Conservation (phyloP, 108 stramenopile genomes). For the Pseudonitzschia multiseries region DNA sequence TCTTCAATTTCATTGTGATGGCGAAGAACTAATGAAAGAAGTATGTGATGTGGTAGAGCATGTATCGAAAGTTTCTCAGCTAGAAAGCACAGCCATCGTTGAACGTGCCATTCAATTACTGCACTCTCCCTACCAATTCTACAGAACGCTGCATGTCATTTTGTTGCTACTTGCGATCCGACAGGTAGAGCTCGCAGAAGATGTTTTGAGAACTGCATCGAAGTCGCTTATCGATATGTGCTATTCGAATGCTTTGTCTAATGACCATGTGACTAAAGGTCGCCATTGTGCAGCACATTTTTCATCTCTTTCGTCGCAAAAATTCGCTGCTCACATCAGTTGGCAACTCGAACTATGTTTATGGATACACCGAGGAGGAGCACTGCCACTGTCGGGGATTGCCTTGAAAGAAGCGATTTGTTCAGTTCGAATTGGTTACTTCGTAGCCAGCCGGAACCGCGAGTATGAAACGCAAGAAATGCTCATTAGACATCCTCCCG, state of each 20-base stretch:
- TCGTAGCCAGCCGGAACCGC: constrained; percentile 67
- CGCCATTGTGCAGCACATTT: constrained; percentile 36
- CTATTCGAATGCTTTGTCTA: constrained; percentile 50
- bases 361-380: constrained; percentile 82
- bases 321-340: constrained; percentile 47
- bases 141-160: constrained; percentile 57
- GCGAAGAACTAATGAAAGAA: constrained; percentile 43
- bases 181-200: constrained; percentile 68
- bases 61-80: constrained; percentile 35
- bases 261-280: constrained; percentile 46
- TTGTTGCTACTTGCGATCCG: constrained; percentile 52
- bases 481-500: constrained; percentile 71
- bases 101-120: constrained; percentile 49
- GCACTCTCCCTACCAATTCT: constrained; percentile 24
- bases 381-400: constrained; percentile 56
- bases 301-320: constrained; percentile 50
- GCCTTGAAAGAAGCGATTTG: constrained; percentile 72
- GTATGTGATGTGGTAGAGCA: constrained; percentile 33
- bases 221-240: constrained; percentile 43
- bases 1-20: constrained; percentile 65
- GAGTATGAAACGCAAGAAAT: constrained; percentile 66
- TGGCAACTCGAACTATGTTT: constrained; percentile 85
- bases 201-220: constrained; percentile 63
- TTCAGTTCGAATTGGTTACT: constrained; percentile 67
- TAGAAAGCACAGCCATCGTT: constrained; percentile 42